Percentiles rank a stretch among this genome's conserved stretches.
These are phyloP conservation scores for Pseudoturritis turrita DNA, from an alignment of 345 rosid species.

Conservation along the genomic window DNA sequence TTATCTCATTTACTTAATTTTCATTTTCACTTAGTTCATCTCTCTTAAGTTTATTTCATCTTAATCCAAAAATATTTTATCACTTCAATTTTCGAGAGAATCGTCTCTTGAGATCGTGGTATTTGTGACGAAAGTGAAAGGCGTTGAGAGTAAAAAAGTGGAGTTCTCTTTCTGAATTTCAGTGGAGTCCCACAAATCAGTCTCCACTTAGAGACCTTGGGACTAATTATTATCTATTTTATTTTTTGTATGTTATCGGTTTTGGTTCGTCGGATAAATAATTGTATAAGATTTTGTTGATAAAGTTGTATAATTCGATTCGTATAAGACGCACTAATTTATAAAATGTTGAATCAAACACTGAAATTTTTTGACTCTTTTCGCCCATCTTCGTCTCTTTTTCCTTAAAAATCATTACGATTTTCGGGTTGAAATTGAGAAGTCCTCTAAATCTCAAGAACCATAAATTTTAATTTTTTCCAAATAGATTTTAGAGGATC, in stretches of 20 bases:
- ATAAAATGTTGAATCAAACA: slow-evolving; percentile 15
- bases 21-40: too few species aligned
- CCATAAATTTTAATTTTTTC: too few species aligned
- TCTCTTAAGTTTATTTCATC: too few species aligned
- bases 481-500: too few species aligned
- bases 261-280: not conserved
- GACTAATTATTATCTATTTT: not conserved
- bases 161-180: slow-evolving; percentile 46
- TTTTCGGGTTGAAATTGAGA: too few species aligned
- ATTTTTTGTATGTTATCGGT: not conserved
- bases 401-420: too few species aligned
- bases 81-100: slow-evolving; percentile 25
- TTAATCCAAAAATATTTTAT: too few species aligned
- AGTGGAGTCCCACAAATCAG: slow-evolving; percentile 43
- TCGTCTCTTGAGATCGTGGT: slow-evolving; percentile 47
- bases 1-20: too few species aligned
- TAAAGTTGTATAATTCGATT: not conserved
- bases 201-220: slow-evolving; percentile 13
- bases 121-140: slow-evolving; percentile 41
- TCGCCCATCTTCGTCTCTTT: too few species aligned
- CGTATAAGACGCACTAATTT: slow-evolving; percentile 16
- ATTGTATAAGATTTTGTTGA: not conserved
- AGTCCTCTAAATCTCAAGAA: too few species aligned
- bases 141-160: slow-evolving; percentile 33
- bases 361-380: too few species aligned